Evolutionary conservation across 2,329 filamentous ascomycete genomes (phyloP), one percentile per base, ranked within the genome.

Genomic region (Microcera coccophila): DNA sequence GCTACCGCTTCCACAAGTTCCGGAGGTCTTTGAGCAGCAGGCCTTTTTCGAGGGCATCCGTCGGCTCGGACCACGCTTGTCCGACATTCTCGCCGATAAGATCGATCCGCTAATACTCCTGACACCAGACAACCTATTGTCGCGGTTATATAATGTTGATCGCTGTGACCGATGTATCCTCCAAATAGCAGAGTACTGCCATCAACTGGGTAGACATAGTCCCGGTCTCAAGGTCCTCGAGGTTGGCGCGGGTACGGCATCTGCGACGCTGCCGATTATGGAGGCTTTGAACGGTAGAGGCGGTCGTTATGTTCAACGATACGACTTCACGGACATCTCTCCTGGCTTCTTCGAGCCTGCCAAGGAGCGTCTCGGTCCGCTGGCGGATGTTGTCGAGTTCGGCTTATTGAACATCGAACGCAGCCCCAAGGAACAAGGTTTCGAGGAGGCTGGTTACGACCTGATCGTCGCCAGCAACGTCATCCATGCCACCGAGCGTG

Each of bases 121-220:
- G 12, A 29, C 36, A 9, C 33, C 36, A 4, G 35, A 35, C n/a
- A 38, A 36, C 18, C 20, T 45, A n/a, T 35, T 45, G 11, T 38
- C 17, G 22, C 41, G 29, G 20, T 24, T 38, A 33, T 45, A 38
- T 29, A 41, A 36, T 39, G 38, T 42, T 10, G 43, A 45, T 21
- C 38, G 42, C 17, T 37, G 35, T 28, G 33, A 38, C 10, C 42
- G 42, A 28, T 45, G 42, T 35, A 41, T 41, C 18, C 24, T 22
- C 14, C 29, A 39, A 9, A 28, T 40, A 12, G n/a, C 20, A 11
- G 38, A 33, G 0, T 48, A 45, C 29, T 35, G 33, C 33, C 18
- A 35, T 15, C 18, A 5, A 19, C 33, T 35, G 9, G 33, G 33
- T 17, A 5, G 5, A 5, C 20, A 35, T 17, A 35, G 20, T 20